These are phyloP conservation scores for Sarocladium brachiariae DNA, from an alignment of 2,329 filamentous ascomycete genomes.

Conservation along the genomic window DNA sequence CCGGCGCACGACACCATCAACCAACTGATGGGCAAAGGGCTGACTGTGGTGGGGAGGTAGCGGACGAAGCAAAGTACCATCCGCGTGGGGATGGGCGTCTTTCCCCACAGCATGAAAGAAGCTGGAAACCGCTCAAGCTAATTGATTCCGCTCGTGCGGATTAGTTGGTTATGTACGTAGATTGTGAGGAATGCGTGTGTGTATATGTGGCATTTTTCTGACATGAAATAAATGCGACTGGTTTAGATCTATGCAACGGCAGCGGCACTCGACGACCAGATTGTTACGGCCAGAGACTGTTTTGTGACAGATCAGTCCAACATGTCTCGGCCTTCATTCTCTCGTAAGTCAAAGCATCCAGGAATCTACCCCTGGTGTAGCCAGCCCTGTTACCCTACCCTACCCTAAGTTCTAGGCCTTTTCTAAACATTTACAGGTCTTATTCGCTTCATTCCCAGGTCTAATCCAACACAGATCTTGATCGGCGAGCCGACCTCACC, in stretches of 20 bases:
- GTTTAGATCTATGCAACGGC: no score
- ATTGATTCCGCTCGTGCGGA: neutral
- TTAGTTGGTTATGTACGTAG: no score
- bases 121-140: neutral
- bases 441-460: constrained; percentile 51
- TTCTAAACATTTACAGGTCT: constrained; percentile 38
- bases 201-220: no score
- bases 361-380: no score
- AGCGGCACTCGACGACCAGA: no score
- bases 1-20: neutral
- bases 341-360: neutral
- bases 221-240: no score
- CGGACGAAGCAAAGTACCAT: neutral
- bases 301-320: no score
- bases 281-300: no score
- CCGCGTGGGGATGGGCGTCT: neutral
- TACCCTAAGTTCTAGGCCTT: no score
- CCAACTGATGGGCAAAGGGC: neutral
- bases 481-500: constrained; percentile 50
- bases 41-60: neutral
- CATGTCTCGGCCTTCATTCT: constrained; percentile 3
- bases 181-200: no score
- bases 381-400: no score
- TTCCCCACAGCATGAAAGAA: neutral
- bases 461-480: constrained; percentile 38